Evolutionary conservation across 805 yeast species (phyloP).

Genomic region (Wickerhamomyces alni): DNA sequence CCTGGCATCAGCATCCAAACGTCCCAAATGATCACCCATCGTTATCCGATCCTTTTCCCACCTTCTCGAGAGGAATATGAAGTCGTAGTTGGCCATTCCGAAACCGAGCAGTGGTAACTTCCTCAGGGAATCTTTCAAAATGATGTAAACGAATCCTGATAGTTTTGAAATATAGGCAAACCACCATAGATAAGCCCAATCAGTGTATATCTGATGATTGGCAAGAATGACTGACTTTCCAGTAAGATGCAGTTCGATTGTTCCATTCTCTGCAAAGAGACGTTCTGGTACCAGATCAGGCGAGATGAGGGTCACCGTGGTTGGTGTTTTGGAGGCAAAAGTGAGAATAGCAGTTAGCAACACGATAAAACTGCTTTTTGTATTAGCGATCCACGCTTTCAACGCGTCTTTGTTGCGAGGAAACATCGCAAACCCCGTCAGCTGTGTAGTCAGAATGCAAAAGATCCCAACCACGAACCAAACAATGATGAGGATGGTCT

Average conservation of each 20-base stretch:
- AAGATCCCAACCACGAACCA: conserved; percentile 29
- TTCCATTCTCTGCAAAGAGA: conserved; percentile 7
- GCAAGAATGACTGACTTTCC: conserved; percentile 63
- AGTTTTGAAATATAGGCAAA: conserved; percentile 60
- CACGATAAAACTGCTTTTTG: conserved; percentile 54
- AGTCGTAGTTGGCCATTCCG: conserved; percentile 77
- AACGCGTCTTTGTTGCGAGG: conserved; percentile 26
- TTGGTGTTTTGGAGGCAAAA: conserved; percentile 39
- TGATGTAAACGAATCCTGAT: conserved; percentile 61
- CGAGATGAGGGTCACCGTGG: conserved; percentile 45
- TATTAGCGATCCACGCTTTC: conserved; percentile 40
- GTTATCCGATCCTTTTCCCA: conserved; percentile 73
- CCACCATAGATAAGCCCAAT: conserved; percentile 93
- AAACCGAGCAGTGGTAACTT: conserved; percentile 72
- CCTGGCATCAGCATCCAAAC: conserved; percentile 55
- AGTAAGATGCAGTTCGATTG: conserved; percentile 25
- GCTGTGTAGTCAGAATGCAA: conserved; percentile 43
- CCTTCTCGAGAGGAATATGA: conserved; percentile 75
- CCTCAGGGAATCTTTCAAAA: conserved; percentile 69
- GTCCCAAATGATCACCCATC: conserved; percentile 48
- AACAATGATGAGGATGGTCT: conserved; percentile 7
- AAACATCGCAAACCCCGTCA: conserved; percentile 29
- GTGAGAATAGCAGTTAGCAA: conserved; percentile 46
- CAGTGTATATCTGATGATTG: conserved; percentile 93
- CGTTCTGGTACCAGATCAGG: conserved; percentile 23